Base-by-base conservation (phyloP, 345 rosid genomes). In the Eucalyptus cloeziana region DNA sequence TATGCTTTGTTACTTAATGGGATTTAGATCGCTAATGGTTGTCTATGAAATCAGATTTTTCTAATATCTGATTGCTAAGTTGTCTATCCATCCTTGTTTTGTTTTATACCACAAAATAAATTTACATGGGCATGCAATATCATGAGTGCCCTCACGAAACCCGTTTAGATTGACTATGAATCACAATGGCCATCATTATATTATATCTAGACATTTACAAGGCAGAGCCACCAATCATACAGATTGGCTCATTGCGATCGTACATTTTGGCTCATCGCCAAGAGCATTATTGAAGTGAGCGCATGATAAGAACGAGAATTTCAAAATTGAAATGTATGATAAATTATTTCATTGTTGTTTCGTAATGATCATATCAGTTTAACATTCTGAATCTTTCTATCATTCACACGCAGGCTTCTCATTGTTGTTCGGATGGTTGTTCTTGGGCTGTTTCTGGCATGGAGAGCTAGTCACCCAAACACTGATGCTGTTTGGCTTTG, bases 401-500 rank as follows among this genome's bases (percentile, higher is more conserved):
- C 86, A n/a, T 52, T 87, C 79, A 25, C 85, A 17, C 85, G 37
- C 93, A 97, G 99, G 98, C 97, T 97, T 91, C 96, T 97, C 90
- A 94, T 97, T 85, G 30, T 93, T 25, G 86, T 97, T 91, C 96
- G 99, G 88, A 89, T 96, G 69, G 95, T 93, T 71, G 95, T 94
- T 79, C 97, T 97, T 85, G 96, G 90, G 80, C 90, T 97, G 92
- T 97, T 97, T 90, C 92, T 97, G 95, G 31, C 86, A 64, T 97
- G 99, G 99, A 96, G 99, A 89, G 79, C 96, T 80, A 71, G 71
- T 21, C 90, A 97, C 92, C 94, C 91, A 49, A 97, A 97, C 90
- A 88, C 85, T 1, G 97, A 96, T 88, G 99, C 99, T 33, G 51
- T 96, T 86, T 97, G 99, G 99, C 92, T 97, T 27, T 97, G 99